phyloP scores from a whole-genome alignment of 345 rosid genomes.

The Dipteronia sinensis region DNA sequence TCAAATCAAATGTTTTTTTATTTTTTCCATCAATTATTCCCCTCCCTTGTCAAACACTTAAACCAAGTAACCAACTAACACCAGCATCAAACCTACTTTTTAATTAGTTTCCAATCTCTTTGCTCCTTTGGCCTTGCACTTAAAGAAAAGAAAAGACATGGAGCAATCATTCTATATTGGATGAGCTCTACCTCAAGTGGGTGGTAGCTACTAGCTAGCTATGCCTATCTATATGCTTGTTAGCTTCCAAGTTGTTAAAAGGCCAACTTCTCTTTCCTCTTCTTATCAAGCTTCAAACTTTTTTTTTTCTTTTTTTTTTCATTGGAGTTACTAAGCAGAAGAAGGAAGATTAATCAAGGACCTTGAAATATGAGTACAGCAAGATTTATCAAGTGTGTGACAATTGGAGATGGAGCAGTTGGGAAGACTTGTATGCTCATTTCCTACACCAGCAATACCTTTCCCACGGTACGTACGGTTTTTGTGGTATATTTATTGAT shows the following conservation, averaged over 20 bases:
- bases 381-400: constrained; percentile 80
- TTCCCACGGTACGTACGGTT: constrained; percentile 52
- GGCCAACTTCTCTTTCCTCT: background rate
- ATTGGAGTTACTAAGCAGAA: background rate
- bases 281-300: constrained; percentile 8
- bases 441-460: constrained; percentile 78
- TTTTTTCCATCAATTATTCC: constrained; percentile 19
- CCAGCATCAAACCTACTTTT: constrained; percentile 44
- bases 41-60: constrained; percentile 44
- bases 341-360: background rate
- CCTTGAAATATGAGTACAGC: constrained; percentile 55
- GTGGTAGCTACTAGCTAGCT: constrained; percentile 14
- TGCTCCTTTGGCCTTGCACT: constrained; percentile 41
- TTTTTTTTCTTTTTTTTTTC: background rate
- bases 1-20: background rate
- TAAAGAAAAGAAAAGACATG: constrained; percentile 36
- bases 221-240: background rate
- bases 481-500: too few species aligned
- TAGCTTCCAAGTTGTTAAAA: constrained; percentile 27
- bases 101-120: constrained; percentile 18
- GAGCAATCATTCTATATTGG: constrained; percentile 37
- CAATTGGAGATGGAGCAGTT: constrained; percentile 85
- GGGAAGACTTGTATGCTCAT: constrained; percentile 88
- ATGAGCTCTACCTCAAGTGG: constrained; percentile 25
- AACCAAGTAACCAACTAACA: constrained; percentile 49